A percentile compares a stretch with the other conserved stretches of the same genome.
Evolutionary conservation across 148 eudicot species (phyloP).

Genomic region (Rhododendron ovatum): DNA sequence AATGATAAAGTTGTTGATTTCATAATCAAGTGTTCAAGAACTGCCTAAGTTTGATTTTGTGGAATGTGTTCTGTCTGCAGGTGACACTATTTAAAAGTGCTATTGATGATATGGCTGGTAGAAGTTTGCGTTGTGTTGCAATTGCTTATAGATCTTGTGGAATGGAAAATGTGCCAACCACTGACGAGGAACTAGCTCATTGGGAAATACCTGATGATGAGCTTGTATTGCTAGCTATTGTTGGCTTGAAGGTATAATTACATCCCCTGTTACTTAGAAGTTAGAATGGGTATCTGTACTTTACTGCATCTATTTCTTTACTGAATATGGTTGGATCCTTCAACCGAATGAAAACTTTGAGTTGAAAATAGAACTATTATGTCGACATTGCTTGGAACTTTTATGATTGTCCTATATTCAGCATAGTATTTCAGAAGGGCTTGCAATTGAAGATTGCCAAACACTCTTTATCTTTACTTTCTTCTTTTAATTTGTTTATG

Average conservation of each 20-base stretch:
- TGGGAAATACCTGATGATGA: conserved; percentile 81
- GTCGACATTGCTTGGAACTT: neutral
- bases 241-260: conserved; percentile 73
- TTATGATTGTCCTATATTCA: neutral
- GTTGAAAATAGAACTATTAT: neutral
- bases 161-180: conserved; percentile 46
- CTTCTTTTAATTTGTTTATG: neutral
- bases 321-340: neutral
- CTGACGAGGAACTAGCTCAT: conserved; percentile 55
- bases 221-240: conserved; percentile 71
- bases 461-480: too few species aligned
- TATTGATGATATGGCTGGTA: conserved; percentile 77
- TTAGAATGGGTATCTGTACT: neutral
- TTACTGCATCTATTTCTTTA: neutral
- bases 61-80: conserved; percentile 25
- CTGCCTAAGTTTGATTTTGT: neutral
- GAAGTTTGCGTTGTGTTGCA: conserved; percentile 93
- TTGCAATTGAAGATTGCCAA: neutral
- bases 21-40: neutral
- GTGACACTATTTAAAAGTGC: conserved; percentile 37
- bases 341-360: neutral
- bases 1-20: neutral
- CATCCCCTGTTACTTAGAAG: neutral
- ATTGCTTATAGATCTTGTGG: conserved; percentile 59
- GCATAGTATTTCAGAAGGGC: neutral